Evolutionary conservation across 148 eudicot species (phyloP), one percentile per base, ranked within the genome.

Genomic region (Fagopyrum esculentum): DNA sequence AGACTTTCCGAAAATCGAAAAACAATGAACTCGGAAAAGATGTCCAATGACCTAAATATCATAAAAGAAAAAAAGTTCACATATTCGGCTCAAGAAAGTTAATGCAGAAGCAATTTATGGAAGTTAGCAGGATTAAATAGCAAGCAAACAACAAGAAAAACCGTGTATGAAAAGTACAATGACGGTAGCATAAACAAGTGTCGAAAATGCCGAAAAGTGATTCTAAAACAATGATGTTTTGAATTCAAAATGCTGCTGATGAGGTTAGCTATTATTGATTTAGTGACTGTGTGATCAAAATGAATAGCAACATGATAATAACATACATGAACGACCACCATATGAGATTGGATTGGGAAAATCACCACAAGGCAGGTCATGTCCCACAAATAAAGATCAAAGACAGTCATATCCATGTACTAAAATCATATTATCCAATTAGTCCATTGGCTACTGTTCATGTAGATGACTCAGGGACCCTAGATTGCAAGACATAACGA

Each of bases 271-370:
- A 45, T 10, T 64, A 64, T 45, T 64, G n/a, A 64, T 17, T 35
- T 64, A 64, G 69, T 64, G n/a, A 64, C 46, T 35, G 17, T 22
- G 45, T 30, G 69, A 64, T 64, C n/a, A 64, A 16, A 35, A 64
- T 11, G 45, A 64, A 35, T 15, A 30, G n/a, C 45, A 11, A 16
- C 45, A 1, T 45, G 45, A 30, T 63, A 15, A 64, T 64, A 15
- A 64, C 29, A 45, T 35, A 30, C 45, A 64, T 59, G 26, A 26
- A 59, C 5, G 12, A 8, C 7, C 66, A 13, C 45, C n/a, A 35
- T 10, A 30, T 2, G 5, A 63, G 69, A 35, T 30, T 35, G 69
- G 6, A 35, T 35, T 10, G 17, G 15, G 69, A 16, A 64, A 30
- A 64, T 5, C 69, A 64, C 45, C 69, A 64, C 45, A 11, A 30